Evolutionary conservation across 2,329 filamentous ascomycete genomes (phyloP).

Genomic region (Neoascochyta sp.): DNA sequence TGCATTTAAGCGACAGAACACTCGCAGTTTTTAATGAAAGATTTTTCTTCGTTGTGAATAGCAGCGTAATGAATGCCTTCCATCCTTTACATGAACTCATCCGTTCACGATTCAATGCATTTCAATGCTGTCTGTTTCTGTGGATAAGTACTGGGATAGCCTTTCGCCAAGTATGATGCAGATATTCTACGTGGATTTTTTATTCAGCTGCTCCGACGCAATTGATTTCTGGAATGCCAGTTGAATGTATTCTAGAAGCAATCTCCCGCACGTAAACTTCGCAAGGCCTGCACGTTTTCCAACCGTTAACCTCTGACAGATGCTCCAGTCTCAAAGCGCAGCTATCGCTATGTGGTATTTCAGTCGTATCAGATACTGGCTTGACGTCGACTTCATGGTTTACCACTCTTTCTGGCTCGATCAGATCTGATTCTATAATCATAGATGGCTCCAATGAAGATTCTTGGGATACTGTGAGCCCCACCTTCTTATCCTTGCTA

Average conservation of each 20-base stretch:
- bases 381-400: no score
- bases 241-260: slow-evolving; percentile 6
- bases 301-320: slow-evolving; percentile 9
- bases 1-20: no score
- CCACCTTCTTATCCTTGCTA: neutral
- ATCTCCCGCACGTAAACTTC: slow-evolving; percentile 6
- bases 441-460: neutral
- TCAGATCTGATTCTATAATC: no score
- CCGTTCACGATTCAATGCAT: no score
- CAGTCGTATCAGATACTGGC: neutral
- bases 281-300: slow-evolving; percentile 11
- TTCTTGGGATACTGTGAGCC: neutral
- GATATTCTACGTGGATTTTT: no score
- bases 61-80: no score
- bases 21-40: no score
- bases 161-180: no score
- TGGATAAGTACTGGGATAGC: no score
- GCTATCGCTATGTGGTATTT: slow-evolving; percentile 1
- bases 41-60: no score
- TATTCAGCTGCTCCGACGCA: neutral
- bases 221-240: neutral
- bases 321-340: slow-evolving; percentile 8
- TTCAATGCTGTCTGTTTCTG: no score
- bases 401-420: neutral
- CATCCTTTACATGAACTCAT: no score